Base-by-base conservation (phyloP, 805 yeast species). In the Yarrowia keelungensis region DNA sequence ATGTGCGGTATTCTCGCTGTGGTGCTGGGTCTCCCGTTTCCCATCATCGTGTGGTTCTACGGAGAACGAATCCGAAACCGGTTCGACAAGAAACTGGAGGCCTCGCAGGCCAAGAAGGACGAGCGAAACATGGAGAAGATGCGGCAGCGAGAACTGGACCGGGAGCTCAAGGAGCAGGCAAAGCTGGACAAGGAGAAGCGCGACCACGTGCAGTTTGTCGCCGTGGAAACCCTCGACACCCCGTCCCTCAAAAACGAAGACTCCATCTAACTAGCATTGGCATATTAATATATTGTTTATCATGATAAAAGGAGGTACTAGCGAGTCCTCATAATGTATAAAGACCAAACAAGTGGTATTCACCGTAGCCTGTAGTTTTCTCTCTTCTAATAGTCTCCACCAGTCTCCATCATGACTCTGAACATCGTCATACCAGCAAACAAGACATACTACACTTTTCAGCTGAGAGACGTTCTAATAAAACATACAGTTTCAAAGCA, bases 21-120 rank as follows among this genome's bases (percentile, higher is more conserved):
- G 15, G 82, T 82, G 0, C 78, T 88, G 65, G 90, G 91, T 10
- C 77, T 87, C n/a, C 92, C 92, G 2, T 78, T 78, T 79, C 92
- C 92, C 3, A 73, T 87, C 15, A 82, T 85, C 69, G 86, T 89
- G 45, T 80, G 81, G 68, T 78, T 80, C 65, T 82, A 84, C 66
- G 92, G 92, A 12, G 88, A 85, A 72, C 77, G 80, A 35, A 75
- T 88, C 71, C 81, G 91, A 71, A 71, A 78, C n/a, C 84, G 88
- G 87, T 86, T 86, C 62, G 87, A 87, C 72, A 77, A 74, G 62
- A 78, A 82, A 67, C 80, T 84, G 69, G 88, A 85, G 56, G 72
- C 49, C 78, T 79, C 11, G 87, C 85, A 73, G 83, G 85, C 3
- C 73, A 75, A 67, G 77, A 61, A 84, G 70, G 86, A 84, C 70